These are phyloP conservation scores for Gelatoporia subvermispora DNA, from an alignment of 768 basidiomycete genomes.

Conservation along the genomic window DNA sequence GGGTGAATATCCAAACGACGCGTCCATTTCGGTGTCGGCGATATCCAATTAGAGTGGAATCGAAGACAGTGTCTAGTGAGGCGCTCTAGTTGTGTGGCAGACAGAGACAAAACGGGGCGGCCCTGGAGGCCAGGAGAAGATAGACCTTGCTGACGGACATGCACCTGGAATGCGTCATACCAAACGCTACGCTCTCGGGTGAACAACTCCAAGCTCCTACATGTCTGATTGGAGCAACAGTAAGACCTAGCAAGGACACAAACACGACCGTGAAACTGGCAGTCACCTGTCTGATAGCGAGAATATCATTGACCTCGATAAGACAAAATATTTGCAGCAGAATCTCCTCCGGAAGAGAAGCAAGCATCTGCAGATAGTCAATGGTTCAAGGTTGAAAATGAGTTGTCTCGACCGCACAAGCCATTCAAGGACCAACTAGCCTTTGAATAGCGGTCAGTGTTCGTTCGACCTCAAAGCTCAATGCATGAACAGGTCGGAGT, in stretches of 20 bases:
- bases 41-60: constrained; percentile 48
- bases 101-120: constrained; percentile 30
- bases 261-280: constrained; percentile 8
- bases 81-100: constrained; percentile 40
- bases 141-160: constrained; percentile 37
- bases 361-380: background rate
- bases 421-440: too few relatives aligned
- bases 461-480: too few relatives aligned
- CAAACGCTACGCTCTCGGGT: constrained; percentile 49
- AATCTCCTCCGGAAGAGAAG: constrained; percentile 45
- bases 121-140: constrained; percentile 41
- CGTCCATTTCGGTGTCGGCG: constrained; percentile 30
- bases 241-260: background rate
- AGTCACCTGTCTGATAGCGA: constrained; percentile 46
- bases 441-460: too few relatives aligned
- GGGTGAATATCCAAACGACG: constrained; percentile 23
- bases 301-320: constrained; percentile 37
- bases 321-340: constrained; percentile 38
- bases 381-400: too few relatives aligned
- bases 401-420: too few relatives aligned
- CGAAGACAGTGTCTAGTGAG: constrained; percentile 34
- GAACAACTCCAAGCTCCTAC: constrained; percentile 34
- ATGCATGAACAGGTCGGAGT: too few relatives aligned
- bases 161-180: constrained; percentile 37
- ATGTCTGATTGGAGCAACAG: constrained; percentile 34